phyloP scores from a whole-genome alignment of 306 rosid genomes.

The Trichosanthes cucumerina region DNA sequence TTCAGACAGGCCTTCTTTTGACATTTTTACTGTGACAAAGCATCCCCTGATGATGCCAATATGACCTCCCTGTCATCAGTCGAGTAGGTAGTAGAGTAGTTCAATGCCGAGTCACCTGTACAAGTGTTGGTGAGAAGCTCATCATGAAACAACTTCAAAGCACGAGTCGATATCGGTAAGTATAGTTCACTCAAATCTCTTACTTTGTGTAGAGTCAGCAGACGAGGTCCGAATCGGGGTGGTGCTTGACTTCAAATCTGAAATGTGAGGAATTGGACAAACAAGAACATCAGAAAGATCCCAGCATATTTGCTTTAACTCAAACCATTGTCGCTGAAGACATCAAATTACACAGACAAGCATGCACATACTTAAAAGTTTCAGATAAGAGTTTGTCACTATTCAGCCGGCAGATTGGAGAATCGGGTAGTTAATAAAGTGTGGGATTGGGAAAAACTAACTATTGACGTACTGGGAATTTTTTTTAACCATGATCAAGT shows the following conservation, averaged over 20 bases:
- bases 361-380: background rate
- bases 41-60: conserved; percentile 16
- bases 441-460: background rate
- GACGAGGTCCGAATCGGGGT: conserved; percentile 33
- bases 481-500: background rate
- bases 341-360: background rate
- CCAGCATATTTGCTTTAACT: background rate
- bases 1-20: background rate
- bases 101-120: conserved; percentile 52
- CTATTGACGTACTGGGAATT: background rate
- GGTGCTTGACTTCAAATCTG: conserved; percentile 27
- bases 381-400: background rate
- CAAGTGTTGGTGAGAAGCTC: background rate
- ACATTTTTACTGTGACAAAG: conserved; percentile 21
- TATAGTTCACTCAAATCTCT: conserved; percentile 4
- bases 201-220: conserved; percentile 49
- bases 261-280: background rate
- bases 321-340: background rate
- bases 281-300: background rate
- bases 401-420: background rate
- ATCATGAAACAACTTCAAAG: conserved; percentile 1
- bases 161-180: background rate
- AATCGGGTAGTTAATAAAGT: background rate
- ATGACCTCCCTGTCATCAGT: background rate
- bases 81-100: conserved; percentile 19